phyloP scores from a whole-genome alignment of 768 basidiomycete species.

The Lactarius sp. region DNA sequence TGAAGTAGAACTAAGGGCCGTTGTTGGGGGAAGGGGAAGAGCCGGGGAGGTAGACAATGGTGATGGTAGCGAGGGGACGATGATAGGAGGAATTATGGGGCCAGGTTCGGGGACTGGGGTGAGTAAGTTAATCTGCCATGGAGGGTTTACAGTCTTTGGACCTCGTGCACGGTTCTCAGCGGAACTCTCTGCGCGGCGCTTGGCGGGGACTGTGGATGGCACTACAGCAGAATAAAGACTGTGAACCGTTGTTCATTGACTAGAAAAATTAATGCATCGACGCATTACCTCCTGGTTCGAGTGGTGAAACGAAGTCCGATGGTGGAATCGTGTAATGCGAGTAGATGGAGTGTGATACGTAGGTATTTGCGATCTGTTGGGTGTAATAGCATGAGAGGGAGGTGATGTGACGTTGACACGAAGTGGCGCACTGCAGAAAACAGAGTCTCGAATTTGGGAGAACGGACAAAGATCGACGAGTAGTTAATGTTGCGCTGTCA shows the following conservation, averaged over 20 bases:
- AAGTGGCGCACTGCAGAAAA: neutral
- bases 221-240: neutral
- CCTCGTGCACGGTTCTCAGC: neutral
- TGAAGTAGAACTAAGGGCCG: neutral
- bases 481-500: neutral
- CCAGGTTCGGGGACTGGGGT: no score
- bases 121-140: neutral
- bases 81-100: neutral
- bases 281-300: conserved; percentile 18
- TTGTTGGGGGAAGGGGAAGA: neutral
- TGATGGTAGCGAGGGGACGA: neutral
- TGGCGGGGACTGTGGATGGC: no score
- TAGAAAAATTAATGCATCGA: neutral
- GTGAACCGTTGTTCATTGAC: neutral
- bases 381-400: no score
- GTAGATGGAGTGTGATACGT: neutral
- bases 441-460: neutral
- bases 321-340: neutral
- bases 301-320: neutral
- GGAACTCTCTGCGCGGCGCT: neutral
- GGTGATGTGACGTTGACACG: neutral
- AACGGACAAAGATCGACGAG: neutral
- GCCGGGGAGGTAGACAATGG: neutral
- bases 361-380: neutral
- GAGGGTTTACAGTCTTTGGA: neutral